phyloP scores from a whole-genome alignment of 2,329 filamentous ascomycete species.

The Aspergillus fructus region DNA sequence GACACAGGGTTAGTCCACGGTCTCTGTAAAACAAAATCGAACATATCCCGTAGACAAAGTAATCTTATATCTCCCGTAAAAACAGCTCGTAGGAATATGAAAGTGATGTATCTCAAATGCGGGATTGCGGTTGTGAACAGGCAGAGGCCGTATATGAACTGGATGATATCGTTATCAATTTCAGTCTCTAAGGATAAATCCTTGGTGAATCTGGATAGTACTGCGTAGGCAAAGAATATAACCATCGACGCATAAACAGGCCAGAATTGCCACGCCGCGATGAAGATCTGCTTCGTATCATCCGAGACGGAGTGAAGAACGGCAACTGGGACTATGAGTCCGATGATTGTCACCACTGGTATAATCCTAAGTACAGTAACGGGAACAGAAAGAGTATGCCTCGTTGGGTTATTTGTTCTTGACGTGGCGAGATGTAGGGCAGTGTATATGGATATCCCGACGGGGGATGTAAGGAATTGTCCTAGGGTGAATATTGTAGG shows the following conservation, averaged over 20 bases:
- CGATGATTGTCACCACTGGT: background rate
- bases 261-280: background rate
- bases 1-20: background rate
- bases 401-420: background rate
- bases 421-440: background rate
- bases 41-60: background rate
- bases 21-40: background rate
- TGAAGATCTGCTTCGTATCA: background rate
- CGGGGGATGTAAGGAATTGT: background rate
- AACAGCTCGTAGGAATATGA: background rate
- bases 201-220: too few relatives aligned
- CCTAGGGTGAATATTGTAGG: background rate
- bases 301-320: background rate
- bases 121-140: background rate
- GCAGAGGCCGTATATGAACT: background rate
- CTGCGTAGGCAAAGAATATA: background rate
- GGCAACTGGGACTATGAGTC: background rate
- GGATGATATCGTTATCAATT: accelerated
- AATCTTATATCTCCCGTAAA: accelerated
- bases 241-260: background rate
- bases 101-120: background rate
- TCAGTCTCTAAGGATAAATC: too few relatives aligned
- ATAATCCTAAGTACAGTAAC: background rate
- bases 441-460: background rate
- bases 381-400: background rate